Conservation (phyloP, 441 rosid genomes). For the Jatropha multifida region DNA sequence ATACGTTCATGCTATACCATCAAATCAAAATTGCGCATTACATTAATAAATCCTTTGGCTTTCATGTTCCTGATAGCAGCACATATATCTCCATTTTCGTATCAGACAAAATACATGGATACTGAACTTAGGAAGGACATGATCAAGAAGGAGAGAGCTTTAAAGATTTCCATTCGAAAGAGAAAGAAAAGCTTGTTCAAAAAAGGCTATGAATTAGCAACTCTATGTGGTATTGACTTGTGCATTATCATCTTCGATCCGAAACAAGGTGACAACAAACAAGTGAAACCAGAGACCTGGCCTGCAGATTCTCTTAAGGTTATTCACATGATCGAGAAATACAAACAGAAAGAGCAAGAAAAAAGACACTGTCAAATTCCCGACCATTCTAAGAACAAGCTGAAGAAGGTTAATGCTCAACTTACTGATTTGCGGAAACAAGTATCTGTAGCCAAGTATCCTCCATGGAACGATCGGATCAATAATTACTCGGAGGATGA, state of each 20-base stretch:
- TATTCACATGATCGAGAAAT: not conserved
- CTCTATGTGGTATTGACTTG: conserved; percentile 1
- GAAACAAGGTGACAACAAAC: not conserved
- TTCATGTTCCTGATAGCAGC: not conserved
- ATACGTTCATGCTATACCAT: not conserved
- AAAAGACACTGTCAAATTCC: not conserved
- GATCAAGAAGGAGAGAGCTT: not conserved
- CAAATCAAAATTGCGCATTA: not conserved
- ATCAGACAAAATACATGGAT: not conserved
- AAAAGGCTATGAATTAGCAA: not conserved
- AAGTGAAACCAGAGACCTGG: conserved; percentile 7
- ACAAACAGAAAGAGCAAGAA: not conserved
- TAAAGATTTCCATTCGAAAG: not conserved
- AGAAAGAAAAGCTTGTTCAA: not conserved
- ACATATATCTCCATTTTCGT: not conserved
- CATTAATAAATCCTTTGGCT: no score
- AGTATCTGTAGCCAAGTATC: not conserved
- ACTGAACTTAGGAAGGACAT: not conserved
- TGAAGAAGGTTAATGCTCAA: not conserved
- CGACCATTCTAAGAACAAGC: not conserved
- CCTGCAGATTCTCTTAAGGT: not conserved
- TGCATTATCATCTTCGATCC: not conserved
- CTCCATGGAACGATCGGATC: not conserved
- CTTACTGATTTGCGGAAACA: not conserved
- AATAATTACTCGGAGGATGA: not conserved